These are phyloP conservation scores for Tolypocladium ophioglossoides DNA, from an alignment of 2,329 filamentous ascomycete genomes.

Conservation along the genomic window DNA sequence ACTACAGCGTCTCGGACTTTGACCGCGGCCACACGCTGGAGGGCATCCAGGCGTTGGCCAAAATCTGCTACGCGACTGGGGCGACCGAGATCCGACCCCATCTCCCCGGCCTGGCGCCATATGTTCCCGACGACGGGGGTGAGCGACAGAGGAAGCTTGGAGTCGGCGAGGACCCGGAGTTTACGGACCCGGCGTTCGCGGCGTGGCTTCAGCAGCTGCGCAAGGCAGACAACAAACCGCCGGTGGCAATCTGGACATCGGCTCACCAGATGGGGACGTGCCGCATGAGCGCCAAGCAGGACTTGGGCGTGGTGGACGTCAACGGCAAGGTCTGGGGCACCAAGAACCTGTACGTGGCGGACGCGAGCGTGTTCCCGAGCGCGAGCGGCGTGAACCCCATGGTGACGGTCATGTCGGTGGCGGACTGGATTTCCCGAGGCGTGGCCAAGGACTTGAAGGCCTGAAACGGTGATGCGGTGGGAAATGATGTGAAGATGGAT, in stretches of 20 bases:
- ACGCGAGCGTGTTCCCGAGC: slow-evolving; percentile 66
- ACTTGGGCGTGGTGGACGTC: slow-evolving; percentile 47
- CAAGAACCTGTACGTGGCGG: slow-evolving; percentile 56
- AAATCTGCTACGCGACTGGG: slow-evolving; percentile 68
- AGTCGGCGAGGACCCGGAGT: slow-evolving; percentile 25
- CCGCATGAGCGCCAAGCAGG: slow-evolving; percentile 50
- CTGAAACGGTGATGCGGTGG: not conserved
- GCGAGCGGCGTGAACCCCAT: slow-evolving; percentile 76
- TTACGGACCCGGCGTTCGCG: slow-evolving; percentile 49
- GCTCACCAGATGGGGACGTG: slow-evolving; percentile 77
- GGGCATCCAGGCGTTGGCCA: slow-evolving; percentile 60
- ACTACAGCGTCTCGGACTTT: slow-evolving; percentile 60
- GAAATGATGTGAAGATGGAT: not conserved
- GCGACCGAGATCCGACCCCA: slow-evolving; percentile 68
- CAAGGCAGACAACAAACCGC: slow-evolving; percentile 36
- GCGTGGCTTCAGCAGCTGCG: slow-evolving; percentile 47
- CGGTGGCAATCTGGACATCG: slow-evolving; percentile 47
- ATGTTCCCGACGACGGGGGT: slow-evolving; percentile 28
- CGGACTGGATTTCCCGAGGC: slow-evolving; percentile 52
- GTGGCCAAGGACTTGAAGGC: slow-evolving; percentile 1
- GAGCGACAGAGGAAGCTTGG: slow-evolving; percentile 9
- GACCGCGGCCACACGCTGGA: slow-evolving; percentile 64
- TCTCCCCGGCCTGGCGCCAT: slow-evolving; percentile 53
- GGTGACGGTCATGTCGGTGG: slow-evolving; percentile 64
- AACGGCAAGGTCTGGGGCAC: slow-evolving; percentile 55